A percentile compares a stretch with the other conserved stretches of the same genome.
These are phyloP conservation scores for Xerocomus nothofagi DNA, from an alignment of 1,284 basidiomycete species.

Conservation along the genomic window DNA sequence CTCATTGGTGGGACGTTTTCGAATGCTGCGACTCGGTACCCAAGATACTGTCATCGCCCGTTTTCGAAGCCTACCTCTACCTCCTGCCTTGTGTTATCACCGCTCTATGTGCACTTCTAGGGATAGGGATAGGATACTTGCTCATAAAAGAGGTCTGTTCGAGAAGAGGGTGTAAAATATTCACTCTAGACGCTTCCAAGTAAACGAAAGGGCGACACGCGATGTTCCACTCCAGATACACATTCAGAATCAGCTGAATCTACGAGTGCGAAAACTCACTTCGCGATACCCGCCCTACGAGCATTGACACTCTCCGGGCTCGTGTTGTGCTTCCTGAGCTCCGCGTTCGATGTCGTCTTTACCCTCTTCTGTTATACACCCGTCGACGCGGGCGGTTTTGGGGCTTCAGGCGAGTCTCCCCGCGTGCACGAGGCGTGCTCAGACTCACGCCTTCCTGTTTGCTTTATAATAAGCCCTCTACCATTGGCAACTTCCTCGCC, in stretches of 20 bases:
- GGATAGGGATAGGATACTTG: constrained; percentile 42
- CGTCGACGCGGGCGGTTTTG: constrained; percentile 52
- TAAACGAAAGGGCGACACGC: constrained; percentile 23
- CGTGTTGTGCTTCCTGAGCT: constrained; percentile 52
- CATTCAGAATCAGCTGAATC: neutral
- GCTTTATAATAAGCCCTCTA: constrained; percentile 6
- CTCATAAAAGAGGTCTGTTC: constrained; percentile 52
- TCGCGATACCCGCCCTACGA: constrained; percentile 50
- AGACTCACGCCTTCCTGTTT: no score
- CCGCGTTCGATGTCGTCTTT: constrained; percentile 62
- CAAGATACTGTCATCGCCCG: constrained; percentile 41
- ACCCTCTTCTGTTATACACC: constrained; percentile 63
- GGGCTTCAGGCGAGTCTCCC: constrained; percentile 46
- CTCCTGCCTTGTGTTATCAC: constrained; percentile 54
- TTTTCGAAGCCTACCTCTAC: constrained; percentile 52
- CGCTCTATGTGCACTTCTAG: constrained; percentile 39
- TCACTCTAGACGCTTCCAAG: constrained; percentile 40
- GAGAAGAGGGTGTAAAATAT: no score
- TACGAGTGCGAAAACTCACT: constrained; percentile 36
- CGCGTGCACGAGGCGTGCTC: no score
- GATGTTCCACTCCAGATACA: neutral
- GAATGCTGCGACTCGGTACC: constrained; percentile 50
- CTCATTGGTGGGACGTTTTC: constrained; percentile 58
- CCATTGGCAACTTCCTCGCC: constrained; percentile 14
- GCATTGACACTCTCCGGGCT: constrained; percentile 54